phyloP scores from a whole-genome alignment of 2,329 filamentous ascomycete genomes.

The Penicillium sp. region DNA sequence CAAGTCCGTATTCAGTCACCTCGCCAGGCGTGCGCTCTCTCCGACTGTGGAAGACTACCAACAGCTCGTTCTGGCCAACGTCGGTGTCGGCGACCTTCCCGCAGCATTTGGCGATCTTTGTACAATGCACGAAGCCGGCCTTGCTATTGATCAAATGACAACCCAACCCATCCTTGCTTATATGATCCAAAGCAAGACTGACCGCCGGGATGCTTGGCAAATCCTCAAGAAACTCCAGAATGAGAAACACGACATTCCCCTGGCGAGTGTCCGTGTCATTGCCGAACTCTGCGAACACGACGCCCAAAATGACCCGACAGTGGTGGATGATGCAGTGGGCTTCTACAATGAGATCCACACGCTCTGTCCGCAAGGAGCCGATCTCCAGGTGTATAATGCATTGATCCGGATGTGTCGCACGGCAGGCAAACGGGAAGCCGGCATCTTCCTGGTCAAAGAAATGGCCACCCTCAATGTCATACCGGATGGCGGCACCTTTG shows the following conservation, averaged over 20 bases:
- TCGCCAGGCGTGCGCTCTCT: slow-evolving; percentile 59
- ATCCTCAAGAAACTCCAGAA: slow-evolving; percentile 59
- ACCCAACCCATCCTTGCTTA: slow-evolving; percentile 64
- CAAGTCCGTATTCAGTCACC: slow-evolving; percentile 67
- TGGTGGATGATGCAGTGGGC: slow-evolving; percentile 55
- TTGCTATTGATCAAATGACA: slow-evolving; percentile 58
- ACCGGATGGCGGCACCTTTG: slow-evolving; percentile 63
- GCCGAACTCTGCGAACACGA: slow-evolving; percentile 54
- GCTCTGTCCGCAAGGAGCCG: slow-evolving; percentile 49
- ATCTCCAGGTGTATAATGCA: slow-evolving; percentile 59
- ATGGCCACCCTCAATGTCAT: slow-evolving; percentile 58
- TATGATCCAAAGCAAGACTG: slow-evolving; percentile 51
- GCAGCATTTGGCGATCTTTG: slow-evolving; percentile 70
- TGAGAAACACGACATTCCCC: slow-evolving; percentile 52
- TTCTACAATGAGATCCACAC: slow-evolving; percentile 63
- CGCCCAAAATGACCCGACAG: slow-evolving; percentile 33
- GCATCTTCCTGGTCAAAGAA: slow-evolving; percentile 64
- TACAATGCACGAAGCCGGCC: slow-evolving; percentile 69
- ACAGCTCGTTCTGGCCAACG: slow-evolving; percentile 71
- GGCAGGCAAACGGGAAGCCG: slow-evolving; percentile 52
- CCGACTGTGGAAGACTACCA: slow-evolving; percentile 74
- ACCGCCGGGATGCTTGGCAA: slow-evolving; percentile 56
- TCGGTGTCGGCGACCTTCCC: slow-evolving; percentile 59
- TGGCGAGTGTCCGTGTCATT: slow-evolving; percentile 49
- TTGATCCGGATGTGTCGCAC: slow-evolving; percentile 55